phyloP scores from a whole-genome alignment of 139 green algal species.

The Chlorella sorokiniana region DNA sequence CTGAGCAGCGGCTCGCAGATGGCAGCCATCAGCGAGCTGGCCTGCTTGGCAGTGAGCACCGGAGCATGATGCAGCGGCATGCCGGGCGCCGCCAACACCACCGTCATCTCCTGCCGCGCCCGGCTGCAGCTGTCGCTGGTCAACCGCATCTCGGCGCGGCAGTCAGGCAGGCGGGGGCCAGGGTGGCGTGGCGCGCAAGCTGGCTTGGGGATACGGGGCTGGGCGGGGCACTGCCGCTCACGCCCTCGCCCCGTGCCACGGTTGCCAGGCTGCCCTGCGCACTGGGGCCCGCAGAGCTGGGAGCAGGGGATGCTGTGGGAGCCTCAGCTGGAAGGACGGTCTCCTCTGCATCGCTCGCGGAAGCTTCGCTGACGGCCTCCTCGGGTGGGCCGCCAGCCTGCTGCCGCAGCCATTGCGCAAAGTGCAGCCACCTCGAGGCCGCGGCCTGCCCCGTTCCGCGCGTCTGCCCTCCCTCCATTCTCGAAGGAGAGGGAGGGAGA shows the following conservation, averaged over 20 bases:
- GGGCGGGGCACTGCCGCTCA: not conserved
- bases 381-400: constrained; percentile 5
- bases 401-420: constrained; percentile 13
- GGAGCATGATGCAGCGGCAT: constrained; percentile 29
- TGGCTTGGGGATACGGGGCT: not conserved
- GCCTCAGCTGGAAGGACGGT: not conserved
- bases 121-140: not conserved
- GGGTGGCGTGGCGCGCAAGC: not conserved
- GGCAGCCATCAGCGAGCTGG: constrained; percentile 22
- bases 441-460: not conserved
- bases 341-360: constrained; percentile 20
- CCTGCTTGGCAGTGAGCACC: constrained; percentile 38
- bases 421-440: not conserved
- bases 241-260: not conserved
- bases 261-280: not conserved
- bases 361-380: constrained; percentile 20
- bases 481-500: not conserved
- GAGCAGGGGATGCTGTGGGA: not conserved
- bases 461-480: constrained; percentile 12
- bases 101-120: constrained; percentile 38
- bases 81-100: constrained; percentile 37
- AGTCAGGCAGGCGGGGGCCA: constrained; percentile 36
- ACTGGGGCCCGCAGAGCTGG: not conserved
- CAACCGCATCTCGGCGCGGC: constrained; percentile 32
- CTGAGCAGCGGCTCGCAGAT: constrained; percentile 45